Conservation (phyloP, 805 yeast genomes). For the Ogataea nakhonphanomensis region DNA sequence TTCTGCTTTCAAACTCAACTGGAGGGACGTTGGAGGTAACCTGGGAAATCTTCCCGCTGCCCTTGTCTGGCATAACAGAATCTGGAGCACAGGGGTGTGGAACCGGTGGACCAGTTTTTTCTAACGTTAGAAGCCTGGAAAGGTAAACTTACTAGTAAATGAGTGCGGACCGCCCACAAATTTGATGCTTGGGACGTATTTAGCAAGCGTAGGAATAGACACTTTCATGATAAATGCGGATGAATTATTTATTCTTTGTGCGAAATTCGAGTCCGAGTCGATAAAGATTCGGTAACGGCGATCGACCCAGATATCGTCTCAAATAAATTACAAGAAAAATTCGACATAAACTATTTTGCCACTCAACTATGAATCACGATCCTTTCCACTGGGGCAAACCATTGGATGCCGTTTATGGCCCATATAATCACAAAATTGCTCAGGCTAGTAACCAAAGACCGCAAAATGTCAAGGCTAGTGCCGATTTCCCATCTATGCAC, state of each 20-base stretch:
- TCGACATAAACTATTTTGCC: constrained; percentile 7
- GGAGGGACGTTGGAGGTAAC: neutral
- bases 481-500: constrained; percentile 67
- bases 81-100: constrained; percentile 40
- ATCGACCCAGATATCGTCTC: constrained; percentile 13
- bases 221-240: constrained; percentile 30
- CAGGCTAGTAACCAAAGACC: constrained; percentile 42
- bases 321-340: neutral
- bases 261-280: constrained; percentile 16
- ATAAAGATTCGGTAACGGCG: constrained; percentile 4
- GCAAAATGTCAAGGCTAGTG: constrained; percentile 10
- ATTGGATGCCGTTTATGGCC: constrained; percentile 73
- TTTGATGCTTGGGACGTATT: constrained; percentile 69
- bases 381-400: constrained; percentile 97
- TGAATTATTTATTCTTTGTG: constrained; percentile 1
- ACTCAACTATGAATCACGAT: constrained; percentile 81
- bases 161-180: constrained; percentile 82
- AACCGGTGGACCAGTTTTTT: constrained; percentile 18
- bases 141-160: constrained; percentile 40
- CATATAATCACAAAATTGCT: constrained; percentile 72
- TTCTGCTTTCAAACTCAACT: constrained; percentile 45
- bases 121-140: constrained; percentile 10
- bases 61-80: constrained; percentile 27
- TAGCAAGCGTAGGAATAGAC: constrained; percentile 27
- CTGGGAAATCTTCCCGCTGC: constrained; percentile 6